Conservation (phyloP, 1,284 basidiomycete species). For the Prillingera fragicola region DNA sequence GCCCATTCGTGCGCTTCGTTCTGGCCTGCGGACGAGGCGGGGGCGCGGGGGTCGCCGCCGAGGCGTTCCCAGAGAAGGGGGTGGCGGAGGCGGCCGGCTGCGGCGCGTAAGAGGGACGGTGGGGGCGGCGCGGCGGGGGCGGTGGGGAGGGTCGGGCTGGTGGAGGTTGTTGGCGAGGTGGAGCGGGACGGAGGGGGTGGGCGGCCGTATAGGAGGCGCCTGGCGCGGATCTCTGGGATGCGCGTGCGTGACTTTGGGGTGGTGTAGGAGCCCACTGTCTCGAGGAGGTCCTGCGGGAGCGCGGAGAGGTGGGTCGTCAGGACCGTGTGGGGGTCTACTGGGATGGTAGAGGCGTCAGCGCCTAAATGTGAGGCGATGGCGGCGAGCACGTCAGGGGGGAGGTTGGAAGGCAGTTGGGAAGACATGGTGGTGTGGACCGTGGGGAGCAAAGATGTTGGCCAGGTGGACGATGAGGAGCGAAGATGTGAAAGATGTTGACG, state of each 20-base stretch:
- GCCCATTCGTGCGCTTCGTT: conserved; percentile 34
- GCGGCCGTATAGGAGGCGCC: conserved; percentile 34
- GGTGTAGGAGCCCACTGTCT: conserved; percentile 4
- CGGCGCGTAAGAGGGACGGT: conserved; percentile 20
- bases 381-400: too few relatives aligned
- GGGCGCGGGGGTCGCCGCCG: conserved; percentile 30
- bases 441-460: too few relatives aligned
- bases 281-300: conserved; percentile 1
- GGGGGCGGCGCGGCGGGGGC: not conserved
- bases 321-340: too few relatives aligned
- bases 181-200: conserved; percentile 5
- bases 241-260: conserved; percentile 29
- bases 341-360: too few relatives aligned
- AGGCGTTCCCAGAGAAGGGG: conserved; percentile 44
- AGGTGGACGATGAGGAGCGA: too few relatives aligned
- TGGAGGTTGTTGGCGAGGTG: not conserved
- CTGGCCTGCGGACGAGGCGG: conserved; percentile 12
- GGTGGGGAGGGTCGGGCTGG: not conserved
- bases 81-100: conserved; percentile 37
- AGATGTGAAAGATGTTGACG: too few relatives aligned
- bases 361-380: too few relatives aligned
- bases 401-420: too few relatives aligned
- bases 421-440: too few relatives aligned
- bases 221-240: conserved; percentile 35
- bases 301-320: conserved; percentile 4